Evolutionary conservation across 73 alveolate species (phyloP).

Genomic region (Stentor roeselii): DNA sequence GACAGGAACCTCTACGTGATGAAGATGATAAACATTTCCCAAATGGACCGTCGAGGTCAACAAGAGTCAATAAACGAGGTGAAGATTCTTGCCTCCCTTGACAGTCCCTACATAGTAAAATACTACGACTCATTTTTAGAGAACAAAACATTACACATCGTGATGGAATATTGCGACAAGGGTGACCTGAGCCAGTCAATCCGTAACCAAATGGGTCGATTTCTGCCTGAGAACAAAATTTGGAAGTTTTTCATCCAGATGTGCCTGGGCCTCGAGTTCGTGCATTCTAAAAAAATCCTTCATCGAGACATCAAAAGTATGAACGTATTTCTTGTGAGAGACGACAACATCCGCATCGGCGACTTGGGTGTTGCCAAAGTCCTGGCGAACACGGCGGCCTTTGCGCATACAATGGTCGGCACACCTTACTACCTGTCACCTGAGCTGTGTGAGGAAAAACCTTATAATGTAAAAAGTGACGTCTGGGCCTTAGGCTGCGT

Average conservation of each 20-base stretch:
- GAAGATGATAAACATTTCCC: slow-evolving; percentile 19
- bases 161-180: slow-evolving; percentile 74
- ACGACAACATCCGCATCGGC: slow-evolving; percentile 53
- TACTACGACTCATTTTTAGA: slow-evolving; percentile 66
- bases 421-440: slow-evolving; percentile 77
- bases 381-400: slow-evolving; percentile 39
- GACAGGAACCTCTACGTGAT: slow-evolving; percentile 27
- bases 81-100: slow-evolving; percentile 44
- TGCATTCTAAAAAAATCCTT: slow-evolving; percentile 57
- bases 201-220: slow-evolving; percentile 37
- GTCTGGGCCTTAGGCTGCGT: slow-evolving; percentile 28
- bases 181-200: slow-evolving; percentile 59
- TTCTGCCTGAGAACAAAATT: slow-evolving; percentile 12
- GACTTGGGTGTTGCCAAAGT: slow-evolving; percentile 71
- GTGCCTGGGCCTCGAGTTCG: slow-evolving; percentile 29
- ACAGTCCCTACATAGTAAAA: slow-evolving; percentile 58
- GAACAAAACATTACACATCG: slow-evolving; percentile 50
- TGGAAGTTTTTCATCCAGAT: slow-evolving; percentile 26
- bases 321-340: slow-evolving; percentile 49
- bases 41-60: slow-evolving; percentile 30
- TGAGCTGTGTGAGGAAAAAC: slow-evolving; percentile 80
- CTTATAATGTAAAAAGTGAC: slow-evolving; percentile 57
- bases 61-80: slow-evolving; percentile 67
- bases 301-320: slow-evolving; percentile 66
- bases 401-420: slow-evolving; percentile 77